Base-by-base conservation (phyloP, 2,329 filamentous ascomycete genomes). In the Cordyceps pruinosa region DNA sequence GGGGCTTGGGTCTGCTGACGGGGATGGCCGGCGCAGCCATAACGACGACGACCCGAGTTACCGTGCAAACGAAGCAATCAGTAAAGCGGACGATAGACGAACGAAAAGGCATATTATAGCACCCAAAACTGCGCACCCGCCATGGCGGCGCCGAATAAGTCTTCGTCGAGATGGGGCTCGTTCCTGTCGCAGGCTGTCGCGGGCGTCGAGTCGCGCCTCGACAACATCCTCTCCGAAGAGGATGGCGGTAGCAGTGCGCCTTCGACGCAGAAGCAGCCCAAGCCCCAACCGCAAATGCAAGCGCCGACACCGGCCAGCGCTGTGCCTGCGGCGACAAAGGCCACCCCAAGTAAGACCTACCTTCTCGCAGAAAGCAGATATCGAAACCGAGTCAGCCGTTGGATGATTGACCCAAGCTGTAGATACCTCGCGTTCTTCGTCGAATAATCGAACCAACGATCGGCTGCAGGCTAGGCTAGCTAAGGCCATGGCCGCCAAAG, bases 151-250 rank as follows among this genome's bases (percentile, higher is more conserved):
- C 73, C 77, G 34, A 73, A 72, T 61, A 81, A 82, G 66, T 58
- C 61, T 63, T 75, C 80, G 60, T 81, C 82, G 51, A 81, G 82
- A 83, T 91, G 88, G 88, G 88, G 87, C 46, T 85, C 84, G 32
- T 87, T 96, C 69, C 80, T 97, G 59, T 89, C 91, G 62, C 90
- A 93, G 72, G 92, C 93, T 61, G 90, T 97, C 60, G 91, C 92
- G 56, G 92, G 92, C 60, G 88, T 99, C 58, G 94, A 99, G 75
- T 95, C 92, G 59, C 86, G 89, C 44, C 82, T 99, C 59, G 94
- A 99, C 71, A 92, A 84, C 50, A 96, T 99, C 58, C 81, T 99
- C 60, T 85, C 90, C 55, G 92, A 97, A 63, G 85, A 89, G 56
- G 84, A 87, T 63, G 70, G 32, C 67, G 70, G 35, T 66, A 71